Evolutionary conservation across 345 rosid genomes (phyloP).

Genomic region (Psidium guajava): DNA sequence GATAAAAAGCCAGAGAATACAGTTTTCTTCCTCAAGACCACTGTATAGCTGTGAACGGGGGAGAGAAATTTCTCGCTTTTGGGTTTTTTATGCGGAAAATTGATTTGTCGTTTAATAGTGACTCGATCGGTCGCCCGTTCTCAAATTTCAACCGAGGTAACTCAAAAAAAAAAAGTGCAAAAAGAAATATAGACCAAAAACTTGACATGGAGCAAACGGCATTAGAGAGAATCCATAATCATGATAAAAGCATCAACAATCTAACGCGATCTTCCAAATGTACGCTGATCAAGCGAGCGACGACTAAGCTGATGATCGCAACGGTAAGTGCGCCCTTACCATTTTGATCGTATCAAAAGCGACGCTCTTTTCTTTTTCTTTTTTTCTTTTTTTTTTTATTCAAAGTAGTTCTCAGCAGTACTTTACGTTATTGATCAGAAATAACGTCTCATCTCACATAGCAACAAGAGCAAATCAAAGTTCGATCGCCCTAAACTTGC

Average conservation of each 20-base stretch:
- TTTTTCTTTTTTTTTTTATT: too few relatives aligned
- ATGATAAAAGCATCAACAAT: too few relatives aligned
- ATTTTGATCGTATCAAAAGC: neutral
- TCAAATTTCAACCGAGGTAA: neutral
- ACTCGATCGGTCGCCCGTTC: neutral
- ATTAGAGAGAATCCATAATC: too few relatives aligned
- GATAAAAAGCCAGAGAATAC: too few relatives aligned
- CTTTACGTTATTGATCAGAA: too few relatives aligned
- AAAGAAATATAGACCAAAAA: neutral
- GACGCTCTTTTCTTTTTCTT: too few relatives aligned
- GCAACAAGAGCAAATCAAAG: neutral
- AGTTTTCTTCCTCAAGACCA: too few relatives aligned
- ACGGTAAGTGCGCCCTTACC: rapidly evolving
- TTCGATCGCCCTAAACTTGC: neutral
- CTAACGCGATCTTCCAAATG: neutral
- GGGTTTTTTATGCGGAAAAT: neutral
- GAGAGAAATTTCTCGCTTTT: neutral
- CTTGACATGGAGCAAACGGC: too few relatives aligned
- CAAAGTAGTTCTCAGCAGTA: too few relatives aligned
- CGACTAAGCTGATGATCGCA: neutral
- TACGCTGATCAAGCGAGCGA: neutral
- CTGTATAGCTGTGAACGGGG: too few relatives aligned
- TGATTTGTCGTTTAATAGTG: neutral
- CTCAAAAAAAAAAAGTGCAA: too few relatives aligned
- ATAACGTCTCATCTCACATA: neutral